Conservation (phyloP, 31 red algal genomes). For the Porphyra umbilicalis region DNA sequence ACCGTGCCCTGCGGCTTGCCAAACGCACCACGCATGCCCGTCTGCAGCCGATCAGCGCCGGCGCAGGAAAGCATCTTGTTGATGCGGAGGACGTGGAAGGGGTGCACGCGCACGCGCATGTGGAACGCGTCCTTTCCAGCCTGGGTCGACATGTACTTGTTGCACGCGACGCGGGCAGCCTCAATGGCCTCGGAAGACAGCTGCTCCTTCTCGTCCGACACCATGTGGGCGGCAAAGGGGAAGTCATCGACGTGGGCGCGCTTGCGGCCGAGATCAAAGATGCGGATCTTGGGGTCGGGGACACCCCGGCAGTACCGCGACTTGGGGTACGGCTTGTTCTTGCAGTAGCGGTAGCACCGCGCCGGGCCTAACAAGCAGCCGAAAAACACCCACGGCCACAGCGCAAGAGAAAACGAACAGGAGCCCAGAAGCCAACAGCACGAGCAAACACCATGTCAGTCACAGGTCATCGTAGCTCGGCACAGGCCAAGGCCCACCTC, state of each 20-base stretch:
- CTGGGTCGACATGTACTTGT: constrained; percentile 94
- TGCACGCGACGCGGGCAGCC: constrained; percentile 94
- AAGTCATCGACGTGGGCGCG: constrained; percentile 92
- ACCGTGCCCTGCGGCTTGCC: constrained; percentile 98
- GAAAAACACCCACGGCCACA: background rate
- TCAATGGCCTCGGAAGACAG: constrained; percentile 96
- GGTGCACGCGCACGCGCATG: constrained; percentile 93
- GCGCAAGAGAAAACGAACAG: too few species aligned
- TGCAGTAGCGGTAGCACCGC: constrained; percentile 98
- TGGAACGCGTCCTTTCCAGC: constrained; percentile 96
- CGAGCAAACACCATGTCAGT: too few species aligned
- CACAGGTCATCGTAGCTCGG: too few species aligned
- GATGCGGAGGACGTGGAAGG: constrained; percentile 98
- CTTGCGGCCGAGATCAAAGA: constrained; percentile 97
- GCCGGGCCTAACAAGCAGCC: constrained; percentile 70
- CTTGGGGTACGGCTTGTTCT: constrained; percentile 99
- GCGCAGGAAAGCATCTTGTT: constrained; percentile 99
- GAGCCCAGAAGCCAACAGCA: too few species aligned
- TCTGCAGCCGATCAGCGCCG: constrained; percentile 97
- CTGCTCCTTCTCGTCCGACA: constrained; percentile 99
- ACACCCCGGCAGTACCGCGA: constrained; percentile 99
- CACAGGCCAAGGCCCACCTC: too few species aligned
- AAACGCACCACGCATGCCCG: constrained; percentile 98
- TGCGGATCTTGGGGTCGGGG: constrained; percentile 99
- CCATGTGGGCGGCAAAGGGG: constrained; percentile 88